Evolutionary conservation across 257 asterid species (phyloP), one percentile per base, ranked within the genome.

Genomic region (Prunella vulgaris): DNA sequence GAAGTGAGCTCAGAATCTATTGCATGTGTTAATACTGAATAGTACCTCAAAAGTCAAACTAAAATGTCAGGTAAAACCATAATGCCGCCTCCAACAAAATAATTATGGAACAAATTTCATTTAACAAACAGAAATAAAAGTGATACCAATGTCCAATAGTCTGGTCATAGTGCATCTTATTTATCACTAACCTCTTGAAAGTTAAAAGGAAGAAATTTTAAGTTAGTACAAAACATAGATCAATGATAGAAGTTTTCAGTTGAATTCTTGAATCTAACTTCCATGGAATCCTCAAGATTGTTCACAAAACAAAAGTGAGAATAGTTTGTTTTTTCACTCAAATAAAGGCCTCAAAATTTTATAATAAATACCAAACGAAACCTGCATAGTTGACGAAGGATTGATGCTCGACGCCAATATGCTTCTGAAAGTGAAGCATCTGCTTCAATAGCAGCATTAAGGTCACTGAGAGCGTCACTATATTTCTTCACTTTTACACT

Each of bases 361-460:
- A 21, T 66, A 70, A 60, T 69, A 70, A 25, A 25, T 27, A 10
- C 64, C 27, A 63, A 69, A 65, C 21, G 15, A 44, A 74, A 89
- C 95, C 97, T 87, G 96, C 96, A 89, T 67, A 89, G 60, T 72
- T 86, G 96, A 74, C 97, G 95, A 59, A 90, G 86, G 74, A 90
- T 70, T 52, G 90, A 86, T 38, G 93, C 90, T 52, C 82, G 79
- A 66, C 78, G 97, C 87, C 82, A 76, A 64, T 90, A 87, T 33
- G 95, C 97, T 79, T 88, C 95, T 33, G 95, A 88, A 61, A 86
- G 80, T 3, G 87, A 70, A 65, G 97, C 93, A 76, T 90, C 95
- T 56, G 87, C 87, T 66, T 88, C 91, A 66, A 90, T 84, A 64
- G 97, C 95, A 60, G 97, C 72, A 73, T 87, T 84, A 38, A 90